Base-by-base conservation (phyloP, 2,329 filamentous ascomycete genomes). In the Torrubiellomyces zombiae region DNA sequence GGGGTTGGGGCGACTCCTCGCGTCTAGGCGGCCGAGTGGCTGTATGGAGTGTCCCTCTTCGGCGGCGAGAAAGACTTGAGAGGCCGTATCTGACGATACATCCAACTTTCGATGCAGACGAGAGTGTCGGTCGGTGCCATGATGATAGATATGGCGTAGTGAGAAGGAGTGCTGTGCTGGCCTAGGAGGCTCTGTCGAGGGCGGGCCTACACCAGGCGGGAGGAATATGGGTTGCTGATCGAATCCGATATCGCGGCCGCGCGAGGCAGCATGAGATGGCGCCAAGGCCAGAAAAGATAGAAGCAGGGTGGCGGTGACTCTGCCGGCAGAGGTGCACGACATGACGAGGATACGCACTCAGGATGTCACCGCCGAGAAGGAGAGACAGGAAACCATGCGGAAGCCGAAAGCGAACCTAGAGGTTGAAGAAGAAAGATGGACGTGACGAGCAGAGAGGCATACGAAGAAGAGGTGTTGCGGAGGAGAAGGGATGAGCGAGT, bases 121-220 rank as follows among this genome's bases (percentile, higher is more conserved):
- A 3, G 85, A 85, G 38, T 92, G 69, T 37, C 66, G 57, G 48
- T 86, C 67, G 20, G 81, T 78, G 30, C 86, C 86, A 53, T 93
- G 85, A 47, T 94, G 85, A 53, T 81, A 89, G 42, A 95, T 75
- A 51, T 98, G 86, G 40, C 82, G 75, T 28, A 98, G 67, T 6
- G 64, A 72, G 56, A 75, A 74, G 18, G 55, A 53, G 38, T 74
- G 68, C 7, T 71, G 59, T 12, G 58, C 56, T 8, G 66, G 56
- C 8, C 41, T 44, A 13, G 58, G 60, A 5, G 54, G 41, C 28
- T 63, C 56, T 26, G 40, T 38, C 14, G 56, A 55, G 21, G 54
- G 54, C 16, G 60, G 45, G 23, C 51, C 34, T 9, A 45, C 43
- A 7, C 37, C 43, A 2, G 49, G 47, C 17, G 58, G 55, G 11